Percentiles rank a stretch among this genome's conserved stretches.
Conservation (phyloP, 1,284 basidiomycete species). For the Cystobasidiaceae sp. region DNA sequence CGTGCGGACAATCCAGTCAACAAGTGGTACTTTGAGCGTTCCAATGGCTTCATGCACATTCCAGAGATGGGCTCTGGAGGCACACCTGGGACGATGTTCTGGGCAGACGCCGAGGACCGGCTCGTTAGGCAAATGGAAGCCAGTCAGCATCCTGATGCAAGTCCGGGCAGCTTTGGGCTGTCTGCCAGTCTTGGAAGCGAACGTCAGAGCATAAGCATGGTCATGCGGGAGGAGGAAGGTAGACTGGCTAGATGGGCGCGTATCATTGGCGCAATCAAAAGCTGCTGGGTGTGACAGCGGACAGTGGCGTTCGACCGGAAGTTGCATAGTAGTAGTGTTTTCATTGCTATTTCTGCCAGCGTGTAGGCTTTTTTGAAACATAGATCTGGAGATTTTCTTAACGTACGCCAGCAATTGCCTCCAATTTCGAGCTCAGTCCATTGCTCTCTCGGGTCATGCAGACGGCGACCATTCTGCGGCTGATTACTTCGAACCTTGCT, state of each 20-base stretch:
- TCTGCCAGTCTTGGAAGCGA: constrained; percentile 5
- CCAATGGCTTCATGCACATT: constrained; percentile 79
- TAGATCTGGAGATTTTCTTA: too few relatives aligned
- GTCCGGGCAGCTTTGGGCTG: too few relatives aligned
- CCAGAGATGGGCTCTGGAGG: constrained; percentile 37
- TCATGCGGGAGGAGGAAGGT: constrained; percentile 24
- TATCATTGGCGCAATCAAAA: constrained; percentile 37
- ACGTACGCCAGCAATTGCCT: too few relatives aligned
- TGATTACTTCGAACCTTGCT: too few relatives aligned
- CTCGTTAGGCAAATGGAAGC: constrained; percentile 47
- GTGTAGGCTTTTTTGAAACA: too few relatives aligned
- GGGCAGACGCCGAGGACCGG: constrained; percentile 92
- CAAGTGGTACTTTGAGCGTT: constrained; percentile 98
- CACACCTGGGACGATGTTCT: constrained; percentile 66
- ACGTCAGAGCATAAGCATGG: constrained; percentile 19
- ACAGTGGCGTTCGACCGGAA: too few relatives aligned
- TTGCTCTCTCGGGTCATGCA: too few relatives aligned
- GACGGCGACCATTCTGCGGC: too few relatives aligned
- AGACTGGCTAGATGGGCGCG: constrained; percentile 38
- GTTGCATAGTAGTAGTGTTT: too few relatives aligned
- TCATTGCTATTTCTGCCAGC: too few relatives aligned
- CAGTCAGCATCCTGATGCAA: neutral
- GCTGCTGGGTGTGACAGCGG: constrained; percentile 27
- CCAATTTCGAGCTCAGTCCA: too few relatives aligned
- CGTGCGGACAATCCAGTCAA: constrained; percentile 92